Conservation (phyloP, 441 rosid species). For the Lagerstroemia fauriei region DNA sequence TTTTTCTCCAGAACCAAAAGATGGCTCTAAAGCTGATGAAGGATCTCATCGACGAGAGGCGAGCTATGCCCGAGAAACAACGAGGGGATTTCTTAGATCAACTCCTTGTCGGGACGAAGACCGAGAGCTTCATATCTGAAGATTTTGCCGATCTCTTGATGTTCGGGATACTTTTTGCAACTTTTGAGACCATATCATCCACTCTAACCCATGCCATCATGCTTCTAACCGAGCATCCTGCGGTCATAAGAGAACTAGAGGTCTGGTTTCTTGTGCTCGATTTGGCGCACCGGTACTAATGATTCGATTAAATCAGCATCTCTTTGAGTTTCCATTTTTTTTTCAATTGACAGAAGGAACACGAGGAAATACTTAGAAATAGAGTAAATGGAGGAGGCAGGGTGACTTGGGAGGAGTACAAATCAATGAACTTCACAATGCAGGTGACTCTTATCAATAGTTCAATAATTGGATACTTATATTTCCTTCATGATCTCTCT, state of each 20-base stretch:
- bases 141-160: slow-evolving; percentile 26
- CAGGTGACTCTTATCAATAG: slow-evolving; percentile 21
- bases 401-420: slow-evolving; percentile 47
- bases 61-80: slow-evolving; percentile 8
- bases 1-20: slow-evolving; percentile 21
- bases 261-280: slow-evolving; percentile 8
- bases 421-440: slow-evolving; percentile 43
- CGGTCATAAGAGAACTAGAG: slow-evolving; percentile 28
- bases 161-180: slow-evolving; percentile 21
- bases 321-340: background rate
- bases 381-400: slow-evolving; percentile 17
- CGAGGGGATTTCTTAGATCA: slow-evolving; percentile 33
- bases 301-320: background rate
- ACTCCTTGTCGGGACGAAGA: slow-evolving; percentile 19
- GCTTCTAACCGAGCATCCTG: slow-evolving; percentile 32
- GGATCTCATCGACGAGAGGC: slow-evolving; percentile 21
- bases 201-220: slow-evolving; percentile 26
- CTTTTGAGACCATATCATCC: slow-evolving; percentile 28
- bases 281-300: background rate
- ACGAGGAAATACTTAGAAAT: slow-evolving; percentile 30
- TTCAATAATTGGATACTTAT: no score
- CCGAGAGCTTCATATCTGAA: slow-evolving; percentile 34
- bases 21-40: slow-evolving; percentile 12
- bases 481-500: no score
- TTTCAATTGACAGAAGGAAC: slow-evolving; percentile 34